Conservation (phyloP, 2,329 filamentous ascomycete genomes). For the Penicillium sp. region DNA sequence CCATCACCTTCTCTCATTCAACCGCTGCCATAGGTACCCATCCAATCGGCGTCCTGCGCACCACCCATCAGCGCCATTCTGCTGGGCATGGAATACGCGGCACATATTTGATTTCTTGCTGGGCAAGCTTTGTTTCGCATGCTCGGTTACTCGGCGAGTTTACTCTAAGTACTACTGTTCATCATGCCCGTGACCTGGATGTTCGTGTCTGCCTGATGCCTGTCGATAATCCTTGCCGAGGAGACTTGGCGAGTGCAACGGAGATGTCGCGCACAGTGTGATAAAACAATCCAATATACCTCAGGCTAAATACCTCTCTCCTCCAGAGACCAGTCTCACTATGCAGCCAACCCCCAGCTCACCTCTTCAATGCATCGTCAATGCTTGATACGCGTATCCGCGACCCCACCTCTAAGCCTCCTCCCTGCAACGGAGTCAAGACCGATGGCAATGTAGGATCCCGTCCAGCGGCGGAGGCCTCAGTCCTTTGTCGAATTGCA, state of each 20-base stretch:
- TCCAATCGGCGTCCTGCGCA: conserved; percentile 1
- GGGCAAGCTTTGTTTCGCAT: neutral
- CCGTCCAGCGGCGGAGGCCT: conserved; percentile 14
- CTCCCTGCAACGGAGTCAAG: conserved; percentile 15
- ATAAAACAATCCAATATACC: conserved; percentile 12
- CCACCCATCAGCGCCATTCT: neutral
- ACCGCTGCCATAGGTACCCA: neutral
- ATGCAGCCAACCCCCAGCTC: conserved; percentile 23
- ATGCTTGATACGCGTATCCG: conserved; percentile 24
- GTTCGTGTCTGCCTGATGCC: neutral
- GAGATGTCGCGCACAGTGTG: neutral
- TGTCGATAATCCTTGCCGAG: neutral
- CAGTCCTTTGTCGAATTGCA: conserved; percentile 10
- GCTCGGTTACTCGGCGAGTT: neutral
- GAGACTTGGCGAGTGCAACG: neutral
- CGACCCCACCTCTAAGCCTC: conserved; percentile 7
- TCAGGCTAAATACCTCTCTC: conserved; percentile 6
- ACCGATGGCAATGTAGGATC: conserved; percentile 22
- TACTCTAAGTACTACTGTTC: neutral
- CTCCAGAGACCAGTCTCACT: conserved; percentile 14
- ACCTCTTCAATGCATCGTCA: conserved; percentile 40
- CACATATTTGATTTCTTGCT: neutral
- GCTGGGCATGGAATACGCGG: neutral
- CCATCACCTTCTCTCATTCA: neutral
- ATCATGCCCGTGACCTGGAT: neutral